These are phyloP conservation scores for Fusarium sp. DNA, from an alignment of 2,329 filamentous ascomycete species.

Conservation along the genomic window DNA sequence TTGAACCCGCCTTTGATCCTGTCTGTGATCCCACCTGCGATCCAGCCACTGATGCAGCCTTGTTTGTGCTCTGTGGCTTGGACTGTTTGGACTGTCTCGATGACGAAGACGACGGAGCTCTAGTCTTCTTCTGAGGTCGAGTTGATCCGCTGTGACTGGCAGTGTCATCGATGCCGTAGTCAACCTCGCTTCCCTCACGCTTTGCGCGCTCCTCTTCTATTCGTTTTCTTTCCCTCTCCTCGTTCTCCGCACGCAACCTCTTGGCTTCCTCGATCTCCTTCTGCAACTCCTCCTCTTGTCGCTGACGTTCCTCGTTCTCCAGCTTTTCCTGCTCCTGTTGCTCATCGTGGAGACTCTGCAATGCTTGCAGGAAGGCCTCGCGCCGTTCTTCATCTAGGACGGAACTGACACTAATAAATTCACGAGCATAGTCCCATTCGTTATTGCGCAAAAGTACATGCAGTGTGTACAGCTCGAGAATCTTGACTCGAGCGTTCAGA, in stretches of 20 bases:
- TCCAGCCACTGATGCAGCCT: background rate
- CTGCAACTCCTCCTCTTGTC: constrained; percentile 67
- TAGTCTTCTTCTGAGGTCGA: constrained; percentile 49
- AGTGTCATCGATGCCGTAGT: constrained; percentile 75
- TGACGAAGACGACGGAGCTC: constrained; percentile 51
- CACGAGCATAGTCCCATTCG: constrained; percentile 94
- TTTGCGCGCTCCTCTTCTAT: constrained; percentile 65
- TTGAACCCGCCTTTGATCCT: background rate
- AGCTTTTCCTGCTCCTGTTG: constrained; percentile 76
- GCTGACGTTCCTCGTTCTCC: constrained; percentile 69
- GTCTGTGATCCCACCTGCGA: background rate
- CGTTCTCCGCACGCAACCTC: constrained; percentile 67
- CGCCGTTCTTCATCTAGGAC: constrained; percentile 92
- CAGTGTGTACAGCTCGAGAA: constrained; percentile 93
- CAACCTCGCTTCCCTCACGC: constrained; percentile 69
- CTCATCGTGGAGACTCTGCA: constrained; percentile 87
- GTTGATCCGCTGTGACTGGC: constrained; percentile 53
- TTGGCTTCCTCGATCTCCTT: constrained; percentile 69
- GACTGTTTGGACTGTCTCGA: constrained; percentile 46
- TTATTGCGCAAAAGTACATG: constrained; percentile 94
- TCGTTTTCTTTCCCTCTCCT: constrained; percentile 64
- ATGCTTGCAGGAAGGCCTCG: constrained; percentile 87
- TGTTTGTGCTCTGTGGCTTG: constrained; percentile 38
- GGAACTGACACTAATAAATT: constrained; percentile 88
- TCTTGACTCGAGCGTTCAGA: constrained; percentile 85